Evolutionary conservation across 2,329 filamentous ascomycete species (phyloP).

Genomic region (Ophiostoma quercus): DNA sequence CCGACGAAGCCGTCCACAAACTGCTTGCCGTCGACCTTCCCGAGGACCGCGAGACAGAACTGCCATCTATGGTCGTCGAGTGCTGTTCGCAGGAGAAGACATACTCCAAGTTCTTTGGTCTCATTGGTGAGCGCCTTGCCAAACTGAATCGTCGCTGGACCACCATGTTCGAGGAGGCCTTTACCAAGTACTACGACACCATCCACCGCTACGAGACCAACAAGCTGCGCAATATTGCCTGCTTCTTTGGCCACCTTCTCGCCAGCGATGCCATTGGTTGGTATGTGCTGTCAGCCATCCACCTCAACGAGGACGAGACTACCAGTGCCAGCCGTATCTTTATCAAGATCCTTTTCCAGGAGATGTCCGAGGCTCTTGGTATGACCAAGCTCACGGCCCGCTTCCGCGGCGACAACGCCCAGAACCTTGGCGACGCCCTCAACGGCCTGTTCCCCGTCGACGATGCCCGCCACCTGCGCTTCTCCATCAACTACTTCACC

Average conservation of each 20-base stretch:
- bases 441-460: constrained; percentile 86
- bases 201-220: constrained; percentile 98
- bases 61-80: constrained; percentile 95
- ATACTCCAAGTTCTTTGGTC: constrained; percentile 94
- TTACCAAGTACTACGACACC: constrained; percentile 91
- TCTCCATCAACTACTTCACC: constrained; percentile 99
- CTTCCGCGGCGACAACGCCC: constrained; percentile 60
- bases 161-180: constrained; percentile 84
- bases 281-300: constrained; percentile 80
- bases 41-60: constrained; percentile 76
- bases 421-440: constrained; percentile 63
- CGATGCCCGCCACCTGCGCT: constrained; percentile 82
- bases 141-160: constrained; percentile 95
- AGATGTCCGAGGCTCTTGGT: constrained; percentile 80
- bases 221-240: constrained; percentile 85
- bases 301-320: constrained; percentile 93
- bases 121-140: constrained; percentile 90
- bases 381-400: constrained; percentile 72
- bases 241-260: constrained; percentile 89
- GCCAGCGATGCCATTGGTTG: constrained; percentile 84
- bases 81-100: constrained; percentile 95
- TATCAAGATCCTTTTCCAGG: constrained; percentile 95
- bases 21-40: constrained; percentile 91
- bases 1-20: constrained; percentile 96
- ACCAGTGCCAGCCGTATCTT: constrained; percentile 96